Evolutionary conservation across 805 yeast species (phyloP), one percentile per base, ranked within the genome.

Genomic region (Wickerhamiella azyma): DNA sequence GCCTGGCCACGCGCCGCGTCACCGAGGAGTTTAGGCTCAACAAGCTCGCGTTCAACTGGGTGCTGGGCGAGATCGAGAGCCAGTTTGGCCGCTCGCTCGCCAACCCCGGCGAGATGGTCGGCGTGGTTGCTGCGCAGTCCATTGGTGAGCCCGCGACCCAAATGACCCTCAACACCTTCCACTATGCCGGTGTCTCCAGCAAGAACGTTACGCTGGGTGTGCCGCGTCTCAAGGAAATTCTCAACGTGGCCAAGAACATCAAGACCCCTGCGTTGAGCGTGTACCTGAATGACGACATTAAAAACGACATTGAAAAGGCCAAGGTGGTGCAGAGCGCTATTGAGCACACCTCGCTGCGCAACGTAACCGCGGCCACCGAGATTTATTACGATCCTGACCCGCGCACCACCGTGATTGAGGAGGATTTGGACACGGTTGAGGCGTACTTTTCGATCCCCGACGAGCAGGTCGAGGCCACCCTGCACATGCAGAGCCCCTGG

Each of bases 221-320:
- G 61, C 96, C 96, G 50, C 94, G 96, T 74, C 75, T 88, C 65
- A 88, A 88, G 76, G 97, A 88, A 70, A 92, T 92, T 76, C 75
- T 92, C 66, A 89, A 89, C 63, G 98, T 92, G 53, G 99, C 99
- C 9, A 92, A 92, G 70, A 89, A 85, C 59, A 88, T 92, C 73
- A 92, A 89, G 68, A 92, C 99, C n/a, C 99, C 99, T n/a, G 94
- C 96, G 11, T 71, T 89, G 61, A 86, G 96, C 9, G 95, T 89
- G n/a, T 92, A 88, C 62, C 69, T 92, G 62, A 73, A 84, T 41
- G 78, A 79, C 5, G 89, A 77, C 36, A 73, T 79, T 52, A 88
- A 95, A 5, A 72, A 75, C 41, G 95, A 92, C 57, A 89, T 88
- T 64, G 96, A 88, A 63, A 78, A 72, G 65, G 97, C 99, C 13